Base-by-base conservation (phyloP, 2,329 filamentous ascomycete genomes). In the Ophiocordyceps robertsii region DNA sequence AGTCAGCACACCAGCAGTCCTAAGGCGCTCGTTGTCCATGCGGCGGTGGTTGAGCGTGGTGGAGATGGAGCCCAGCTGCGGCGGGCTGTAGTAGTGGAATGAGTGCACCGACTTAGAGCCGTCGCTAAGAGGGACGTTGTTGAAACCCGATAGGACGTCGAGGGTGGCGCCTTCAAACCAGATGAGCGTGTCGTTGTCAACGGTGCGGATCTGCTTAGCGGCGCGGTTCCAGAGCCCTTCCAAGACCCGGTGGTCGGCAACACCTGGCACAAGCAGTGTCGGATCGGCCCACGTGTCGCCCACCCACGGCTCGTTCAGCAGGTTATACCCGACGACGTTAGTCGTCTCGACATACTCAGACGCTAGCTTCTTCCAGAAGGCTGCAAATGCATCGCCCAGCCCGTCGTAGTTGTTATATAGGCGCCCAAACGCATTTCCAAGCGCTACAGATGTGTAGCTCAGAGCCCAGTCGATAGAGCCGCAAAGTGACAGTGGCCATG, bases 261-360 rank as follows among this genome's bases (percentile, higher is more conserved):
- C 38, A 4, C 48, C 48, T 2, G 48, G 48, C 4, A 45, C 32
- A 3, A 50, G 42, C 4, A 50, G 33, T 29, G 41, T 41, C 14
- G 48, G 48, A 29, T 48, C 43, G 17, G 42, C 43, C 41, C 42
- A 50, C 2, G 36, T 44, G 29, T 50, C 46, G 40, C 48, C 48
- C 6, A 45, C 46, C 48, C 48, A 50, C 1, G 48, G 48, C 37
- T 50, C 48, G 24, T 50, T 50, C 27, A 50, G 27, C 37, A 50
- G 40, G 29, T 50, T 50, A 33, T 48, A 50, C 6, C 48, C 48
- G 13, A 48, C 46, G 2, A 50, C 29, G 37, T 50, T 50, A 29
- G 35, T 14, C 11, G 46, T 39, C 2, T 40, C 29, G 29, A 14
- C 44, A 32, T 50, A 50, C 31, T 21, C 39, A 4, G 44, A 43